Base-by-base conservation (phyloP, 2,329 filamentous ascomycete species). In the Alternaria dauci region DNA sequence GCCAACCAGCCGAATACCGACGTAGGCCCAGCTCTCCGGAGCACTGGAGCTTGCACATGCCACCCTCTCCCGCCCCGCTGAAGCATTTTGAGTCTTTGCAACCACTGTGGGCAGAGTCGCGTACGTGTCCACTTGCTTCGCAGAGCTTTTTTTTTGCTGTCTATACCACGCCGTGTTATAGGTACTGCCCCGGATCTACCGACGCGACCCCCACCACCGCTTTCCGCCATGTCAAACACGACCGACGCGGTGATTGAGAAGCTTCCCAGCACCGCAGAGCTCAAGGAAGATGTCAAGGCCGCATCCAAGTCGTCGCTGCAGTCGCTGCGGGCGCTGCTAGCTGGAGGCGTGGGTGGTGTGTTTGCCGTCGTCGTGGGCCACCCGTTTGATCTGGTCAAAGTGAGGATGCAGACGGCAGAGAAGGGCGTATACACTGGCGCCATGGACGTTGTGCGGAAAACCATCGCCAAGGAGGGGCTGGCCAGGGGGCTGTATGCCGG, bases 381-480 rank as follows among this genome's bases (percentile, higher is more conserved):
- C 80, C 95, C 95, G 9, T 99, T 99, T 78, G 95, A 99, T 79
- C 85, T 99, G 71, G 94, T 98, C 79, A 99, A 99, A 83, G 95
- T 99, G 68, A 91, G 95, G 60, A 84, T 99, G 79, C 95, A 99
- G 84, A 99, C 95, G 2, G 93, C 95, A 36, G 94, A 98, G 81
- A 90, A 89, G 80, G 95, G 95, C 50, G 91, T 97, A 36, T 99
- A 99, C 82, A 90, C 85, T 36, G 90, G 91, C 46, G 95, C 95
- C 14, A 85, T 98, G 73, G 95, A 99, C 81, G 94, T 97, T 1
- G 93, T 98, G 65, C 85, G 87, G 79, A 96, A 91, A 84, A 94
- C 92, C 36, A 82, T 99, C 62, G 94, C 94, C 28, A 87, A 91
- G 63, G 94, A 98, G 80, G 95, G 95, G 2, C 78, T 97, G 68